Evolutionary conservation across 805 yeast genomes (phyloP), one percentile per base, ranked within the genome.

Genomic region (Metschnikowia hibisci): DNA sequence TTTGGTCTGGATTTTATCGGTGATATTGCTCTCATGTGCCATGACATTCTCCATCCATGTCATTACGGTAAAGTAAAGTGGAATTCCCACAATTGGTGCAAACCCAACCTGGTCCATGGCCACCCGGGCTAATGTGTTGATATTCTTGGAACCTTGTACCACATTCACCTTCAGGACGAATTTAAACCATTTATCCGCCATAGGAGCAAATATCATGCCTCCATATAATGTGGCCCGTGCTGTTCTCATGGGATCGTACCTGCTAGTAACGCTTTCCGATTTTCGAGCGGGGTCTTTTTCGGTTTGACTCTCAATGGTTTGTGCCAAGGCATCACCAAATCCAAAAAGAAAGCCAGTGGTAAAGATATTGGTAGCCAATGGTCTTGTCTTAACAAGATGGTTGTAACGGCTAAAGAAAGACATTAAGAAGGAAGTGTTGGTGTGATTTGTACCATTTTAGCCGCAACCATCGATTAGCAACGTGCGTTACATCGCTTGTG

Each of bases 291-390:
- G 16, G 26, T 20, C 44, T 34, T 2, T 49, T 18, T 12, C 16
- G 32, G 23, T 9, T 28, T 16, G 10, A 8, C 4, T 20, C 28
- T 40, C 47, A 5, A 77, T 53, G 0, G 63, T 33, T 58, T 88
- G 96, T 0, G 96, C 96, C 20, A 84, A 52, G 1, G 63, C 64
- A 60, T 88, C 96, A 2, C 96, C 96, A 1, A 80, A 46, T 0
- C 88, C 93, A 58, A 87, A 87, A 29, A 80, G 60, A 11, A 71
- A 45, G n/a, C 76, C 81, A 1, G 81, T 76, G 32, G 77, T 66
- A 12, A 73, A 26, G 44, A 71, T 62, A 48, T 78, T 78, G 40
- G 79, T 72, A 27, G 67, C 32, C 22, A 73, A 42, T 3, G 81
- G 81, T 31, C 65, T 57, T 35, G 56, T 61, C 8, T 52, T 34